Evolutionary conservation across 345 rosid genomes (phyloP), one percentile per base, ranked within the genome.

Genomic region (Trapa incisa): DNA sequence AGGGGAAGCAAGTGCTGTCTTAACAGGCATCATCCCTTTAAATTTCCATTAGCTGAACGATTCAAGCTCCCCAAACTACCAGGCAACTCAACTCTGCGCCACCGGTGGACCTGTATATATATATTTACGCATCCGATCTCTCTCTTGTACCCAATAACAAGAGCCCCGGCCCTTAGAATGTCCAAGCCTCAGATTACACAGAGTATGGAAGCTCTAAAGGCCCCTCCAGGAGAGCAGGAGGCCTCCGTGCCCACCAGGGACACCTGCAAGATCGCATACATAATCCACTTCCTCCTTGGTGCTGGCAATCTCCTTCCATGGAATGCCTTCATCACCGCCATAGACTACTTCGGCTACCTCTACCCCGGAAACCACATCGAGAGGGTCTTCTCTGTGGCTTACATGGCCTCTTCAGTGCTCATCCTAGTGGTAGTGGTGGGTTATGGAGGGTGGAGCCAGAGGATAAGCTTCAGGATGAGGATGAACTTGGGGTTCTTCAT

Each of bases 231-330:
- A 65, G 67, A 65, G 67, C 47, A 12, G 52, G 52, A 65, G 8
- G 52, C 12, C 7, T 35, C 15, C 33, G 53, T n/a, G 3, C 16
- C 47, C 37, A 80, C 83, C 61, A 82, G 73, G 77, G 97, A 90
- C 76, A 68, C 84, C 63, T 90, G 68, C 80, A 87, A 72, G 78
- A 71, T 84, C 38, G 96, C 95, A 45, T 93, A 90, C 69, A 72
- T 82, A 68, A 85, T 90, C 73, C 95, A 93, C 79, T 90, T 88
- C 84, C 74, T 93, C 73, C 86, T 93, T 43, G 99, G 99, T 60
- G 95, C 91, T 17, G 97, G 96, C 47, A 90, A 88, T 80, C 81
- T 93, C 75, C 92, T 88, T 72, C 99, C 99, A 1, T 93, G 99
- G 97, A 93, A 93, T 72, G 85, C 92, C 69, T 89, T 85, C 57